phyloP scores from a whole-genome alignment of 352 stramenopile species.

The Plasmopara viticola region DNA sequence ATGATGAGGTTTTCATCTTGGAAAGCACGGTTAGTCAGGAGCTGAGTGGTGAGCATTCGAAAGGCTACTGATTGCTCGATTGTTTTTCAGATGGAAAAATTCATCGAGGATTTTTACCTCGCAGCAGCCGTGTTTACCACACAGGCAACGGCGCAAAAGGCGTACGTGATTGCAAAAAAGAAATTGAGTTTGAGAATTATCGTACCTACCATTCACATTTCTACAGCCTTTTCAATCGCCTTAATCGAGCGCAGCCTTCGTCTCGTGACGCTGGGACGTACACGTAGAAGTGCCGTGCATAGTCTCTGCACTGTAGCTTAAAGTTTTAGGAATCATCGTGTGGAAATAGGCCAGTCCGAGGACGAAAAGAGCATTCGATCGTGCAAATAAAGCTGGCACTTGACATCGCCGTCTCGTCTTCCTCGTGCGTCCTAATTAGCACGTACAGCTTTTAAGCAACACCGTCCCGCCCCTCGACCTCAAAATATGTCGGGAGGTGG shows the following conservation, averaged over 20 bases:
- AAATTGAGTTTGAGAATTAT: background rate
- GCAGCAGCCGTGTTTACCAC: constrained; percentile 40
- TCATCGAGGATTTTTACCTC: constrained; percentile 60
- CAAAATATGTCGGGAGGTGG: constrained; percentile 69
- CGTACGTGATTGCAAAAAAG: constrained; percentile 17
- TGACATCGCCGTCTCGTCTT: constrained; percentile 1
- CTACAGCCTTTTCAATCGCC: constrained; percentile 9
- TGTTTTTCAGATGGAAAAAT: constrained; percentile 38
- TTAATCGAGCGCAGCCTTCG: constrained; percentile 3
- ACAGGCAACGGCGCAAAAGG: constrained; percentile 33
- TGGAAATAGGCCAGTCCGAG: constrained; percentile 7
- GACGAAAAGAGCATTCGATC: constrained; percentile 1
- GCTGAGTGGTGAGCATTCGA: background rate
- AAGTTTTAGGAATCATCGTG: constrained; percentile 4
- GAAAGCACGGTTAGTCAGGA: constrained; percentile 15
- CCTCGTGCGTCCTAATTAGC: constrained; percentile 6
- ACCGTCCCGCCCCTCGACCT: constrained; percentile 1
- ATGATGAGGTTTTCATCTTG: constrained; percentile 14
- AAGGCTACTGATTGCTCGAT: constrained; percentile 2
- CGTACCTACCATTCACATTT: background rate
- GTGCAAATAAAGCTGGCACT: constrained; percentile 9
- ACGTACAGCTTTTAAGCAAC: background rate
- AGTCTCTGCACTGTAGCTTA: background rate
- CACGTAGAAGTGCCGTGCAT: background rate
- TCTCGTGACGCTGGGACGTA: background rate